These are phyloP conservation scores for Russula foetens DNA, from an alignment of 768 basidiomycete genomes.

Conservation along the genomic window DNA sequence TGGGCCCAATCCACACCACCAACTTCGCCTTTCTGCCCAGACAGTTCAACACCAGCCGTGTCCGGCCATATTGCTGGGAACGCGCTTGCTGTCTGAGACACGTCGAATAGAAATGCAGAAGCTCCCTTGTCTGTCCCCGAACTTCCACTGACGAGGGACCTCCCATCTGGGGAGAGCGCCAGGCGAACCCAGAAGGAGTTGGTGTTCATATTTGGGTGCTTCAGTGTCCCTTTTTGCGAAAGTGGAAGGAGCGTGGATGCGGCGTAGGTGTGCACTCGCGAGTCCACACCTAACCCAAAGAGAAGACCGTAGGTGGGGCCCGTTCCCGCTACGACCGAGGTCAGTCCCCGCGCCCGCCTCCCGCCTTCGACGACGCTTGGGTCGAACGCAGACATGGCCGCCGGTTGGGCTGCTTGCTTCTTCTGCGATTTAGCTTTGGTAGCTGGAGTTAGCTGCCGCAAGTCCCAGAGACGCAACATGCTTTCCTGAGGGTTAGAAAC, in stretches of 20 bases:
- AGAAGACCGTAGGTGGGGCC: conserved; percentile 70
- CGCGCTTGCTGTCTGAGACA: conserved; percentile 26
- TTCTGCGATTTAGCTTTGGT: conserved; percentile 28
- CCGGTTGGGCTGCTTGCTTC: conserved; percentile 26
- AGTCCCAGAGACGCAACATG: conserved; percentile 81
- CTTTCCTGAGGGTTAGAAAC: conserved; percentile 34
- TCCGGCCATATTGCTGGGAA: conserved; percentile 17
- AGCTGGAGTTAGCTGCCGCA: conserved; percentile 42
- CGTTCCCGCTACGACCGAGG: conserved; percentile 53
- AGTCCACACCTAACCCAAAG: conserved; percentile 75
- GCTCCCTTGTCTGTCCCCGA: conserved; percentile 37
- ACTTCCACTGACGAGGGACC: conserved; percentile 77
- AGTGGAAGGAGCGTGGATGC: conserved; percentile 43
- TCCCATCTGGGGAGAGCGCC: conserved; percentile 75
- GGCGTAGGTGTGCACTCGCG: conserved; percentile 58
- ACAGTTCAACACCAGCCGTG: conserved; percentile 41
- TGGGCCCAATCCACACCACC: conserved; percentile 79
- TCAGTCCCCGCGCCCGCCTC: conserved; percentile 69
- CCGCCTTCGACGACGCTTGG: conserved; percentile 53
- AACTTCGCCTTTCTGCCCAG: conserved; percentile 60
- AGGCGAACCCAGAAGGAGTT: conserved; percentile 76
- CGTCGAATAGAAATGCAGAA: conserved; percentile 68
- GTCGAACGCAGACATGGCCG: conserved; percentile 47
- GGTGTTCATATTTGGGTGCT: conserved; percentile 50
- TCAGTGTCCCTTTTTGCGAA: conserved; percentile 30